Percentiles rank a stretch among this genome's conserved stretches.
Conservation (phyloP, 768 basidiomycete genomes). For the Leucosporidium yakuticum region DNA sequence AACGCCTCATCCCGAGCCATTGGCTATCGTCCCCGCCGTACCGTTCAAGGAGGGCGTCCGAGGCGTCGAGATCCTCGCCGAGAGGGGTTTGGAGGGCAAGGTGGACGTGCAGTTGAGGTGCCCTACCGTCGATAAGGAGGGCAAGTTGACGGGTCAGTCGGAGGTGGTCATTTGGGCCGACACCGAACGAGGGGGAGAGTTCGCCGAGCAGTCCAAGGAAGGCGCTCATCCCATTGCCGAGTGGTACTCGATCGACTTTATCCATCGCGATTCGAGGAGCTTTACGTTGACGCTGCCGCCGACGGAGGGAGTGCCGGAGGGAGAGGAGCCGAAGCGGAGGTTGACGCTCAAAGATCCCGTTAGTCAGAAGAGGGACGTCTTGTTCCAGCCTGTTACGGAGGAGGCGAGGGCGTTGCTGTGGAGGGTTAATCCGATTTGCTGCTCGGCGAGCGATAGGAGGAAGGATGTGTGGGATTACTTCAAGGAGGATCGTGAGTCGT, state of each 20-base stretch:
- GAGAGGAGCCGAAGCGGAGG: constrained; percentile 33
- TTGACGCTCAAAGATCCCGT: constrained; percentile 25
- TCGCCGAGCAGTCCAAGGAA: constrained; percentile 16
- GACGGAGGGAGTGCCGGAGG: constrained; percentile 32
- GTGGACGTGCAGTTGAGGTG: constrained; percentile 35
- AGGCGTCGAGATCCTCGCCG: constrained; percentile 32
- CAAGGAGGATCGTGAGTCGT: constrained; percentile 36
- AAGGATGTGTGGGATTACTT: constrained; percentile 34
- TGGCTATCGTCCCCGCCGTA: constrained; percentile 28
- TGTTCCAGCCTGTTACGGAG: constrained; percentile 31
- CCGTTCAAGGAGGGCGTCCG: constrained; percentile 35
- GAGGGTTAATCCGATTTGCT: constrained; percentile 38
- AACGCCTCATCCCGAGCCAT: constrained; percentile 14
- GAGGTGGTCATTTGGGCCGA: constrained; percentile 34
- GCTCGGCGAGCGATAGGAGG: constrained; percentile 12
- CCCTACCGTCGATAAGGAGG: constrained; percentile 12
- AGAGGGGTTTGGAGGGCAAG: constrained; percentile 34
- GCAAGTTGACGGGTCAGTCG: constrained; percentile 25
- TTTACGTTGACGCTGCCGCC: constrained; percentile 36
- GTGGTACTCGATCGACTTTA: constrained; percentile 34
- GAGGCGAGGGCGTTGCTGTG: constrained; percentile 35
- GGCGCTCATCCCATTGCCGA: constrained; percentile 30
- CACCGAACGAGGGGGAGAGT: constrained; percentile 27
- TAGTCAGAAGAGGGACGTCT: constrained; percentile 13
- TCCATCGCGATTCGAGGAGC: constrained; percentile 30